Evolutionary conservation across 805 yeast species (phyloP).

Genomic region (Candida awuae): DNA sequence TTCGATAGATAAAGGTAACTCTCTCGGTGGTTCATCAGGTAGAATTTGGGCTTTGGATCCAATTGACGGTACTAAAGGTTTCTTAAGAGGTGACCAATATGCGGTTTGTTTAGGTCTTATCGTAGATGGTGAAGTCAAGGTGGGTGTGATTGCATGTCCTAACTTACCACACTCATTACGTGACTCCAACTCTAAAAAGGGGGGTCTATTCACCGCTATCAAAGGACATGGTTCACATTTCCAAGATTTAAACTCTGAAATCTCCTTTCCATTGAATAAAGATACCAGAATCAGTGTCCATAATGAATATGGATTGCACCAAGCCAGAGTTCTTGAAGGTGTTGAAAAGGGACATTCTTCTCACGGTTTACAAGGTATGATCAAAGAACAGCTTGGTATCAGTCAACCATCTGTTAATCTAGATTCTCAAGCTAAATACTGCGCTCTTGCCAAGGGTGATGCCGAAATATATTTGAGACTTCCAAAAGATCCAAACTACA

Average conservation of each 20-base stretch:
- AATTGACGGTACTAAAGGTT: constrained; percentile 96
- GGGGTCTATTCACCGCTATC: constrained; percentile 72
- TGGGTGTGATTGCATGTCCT: constrained; percentile 97
- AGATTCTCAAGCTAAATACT: constrained; percentile 96
- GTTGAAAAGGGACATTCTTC: constrained; percentile 95
- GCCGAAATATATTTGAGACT: constrained; percentile 89
- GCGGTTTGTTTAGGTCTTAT: constrained; percentile 92
- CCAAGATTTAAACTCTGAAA: constrained; percentile 31
- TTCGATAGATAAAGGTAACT: constrained; percentile 72
- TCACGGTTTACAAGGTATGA: constrained; percentile 72
- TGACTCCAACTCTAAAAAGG: constrained; percentile 35
- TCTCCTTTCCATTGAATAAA: constrained; percentile 33
- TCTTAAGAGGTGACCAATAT: constrained; percentile 90
- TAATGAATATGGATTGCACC: constrained; percentile 35
- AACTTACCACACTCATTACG: constrained; percentile 55
- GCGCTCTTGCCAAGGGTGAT: constrained; percentile 81
- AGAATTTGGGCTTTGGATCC: constrained; percentile 98
- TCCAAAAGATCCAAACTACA: constrained; percentile 67
- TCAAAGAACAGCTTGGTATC: constrained; percentile 59
- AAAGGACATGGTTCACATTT: constrained; percentile 61
- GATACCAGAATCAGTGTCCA: constrained; percentile 42
- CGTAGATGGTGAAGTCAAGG: constrained; percentile 72
- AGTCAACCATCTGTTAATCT: constrained; percentile 55
- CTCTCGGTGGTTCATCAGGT: constrained; percentile 69
- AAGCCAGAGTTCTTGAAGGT: constrained; percentile 75